Conservation (phyloP, 371 early-diverging fungal species). For the Capniomyces stellatus region DNA sequence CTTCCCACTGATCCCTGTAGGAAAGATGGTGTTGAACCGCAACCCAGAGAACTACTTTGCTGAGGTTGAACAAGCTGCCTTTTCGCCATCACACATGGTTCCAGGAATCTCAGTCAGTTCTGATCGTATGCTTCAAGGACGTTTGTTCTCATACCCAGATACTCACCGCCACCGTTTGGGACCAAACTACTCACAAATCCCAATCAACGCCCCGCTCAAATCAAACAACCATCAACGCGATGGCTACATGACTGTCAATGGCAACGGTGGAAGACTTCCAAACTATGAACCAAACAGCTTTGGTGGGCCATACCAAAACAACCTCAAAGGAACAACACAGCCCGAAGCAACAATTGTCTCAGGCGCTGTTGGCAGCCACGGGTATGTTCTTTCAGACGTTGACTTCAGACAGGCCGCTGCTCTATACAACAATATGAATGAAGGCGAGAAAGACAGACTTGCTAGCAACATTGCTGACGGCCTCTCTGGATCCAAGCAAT, state of each 20-base stretch:
- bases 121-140: constrained; percentile 61
- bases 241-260: constrained; percentile 42
- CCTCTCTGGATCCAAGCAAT: constrained; percentile 46
- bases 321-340: constrained; percentile 23
- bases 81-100: constrained; percentile 49
- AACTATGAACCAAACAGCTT: constrained; percentile 65
- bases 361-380: constrained; percentile 40
- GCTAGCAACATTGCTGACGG: constrained; percentile 50
- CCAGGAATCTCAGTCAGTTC: constrained; percentile 51
- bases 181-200: constrained; percentile 50
- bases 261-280: constrained; percentile 44
- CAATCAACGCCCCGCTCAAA: constrained; percentile 50
- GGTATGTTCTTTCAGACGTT: constrained; percentile 34
- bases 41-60: constrained; percentile 67
- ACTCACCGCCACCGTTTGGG: constrained; percentile 63
- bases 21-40: constrained; percentile 51
- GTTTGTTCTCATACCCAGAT: constrained; percentile 57
- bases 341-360: constrained; percentile 15
- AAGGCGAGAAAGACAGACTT: constrained; percentile 44
- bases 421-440: constrained; percentile 43
- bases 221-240: constrained; percentile 49
- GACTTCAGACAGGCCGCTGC: constrained; percentile 58
- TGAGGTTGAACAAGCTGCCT: constrained; percentile 62
- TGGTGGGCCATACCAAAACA: constrained; percentile 35
- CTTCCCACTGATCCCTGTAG: constrained; percentile 50